Evolutionary conservation across 352 stramenopile genomes (phyloP).

Genomic region (Phytophthora hibernalis): DNA sequence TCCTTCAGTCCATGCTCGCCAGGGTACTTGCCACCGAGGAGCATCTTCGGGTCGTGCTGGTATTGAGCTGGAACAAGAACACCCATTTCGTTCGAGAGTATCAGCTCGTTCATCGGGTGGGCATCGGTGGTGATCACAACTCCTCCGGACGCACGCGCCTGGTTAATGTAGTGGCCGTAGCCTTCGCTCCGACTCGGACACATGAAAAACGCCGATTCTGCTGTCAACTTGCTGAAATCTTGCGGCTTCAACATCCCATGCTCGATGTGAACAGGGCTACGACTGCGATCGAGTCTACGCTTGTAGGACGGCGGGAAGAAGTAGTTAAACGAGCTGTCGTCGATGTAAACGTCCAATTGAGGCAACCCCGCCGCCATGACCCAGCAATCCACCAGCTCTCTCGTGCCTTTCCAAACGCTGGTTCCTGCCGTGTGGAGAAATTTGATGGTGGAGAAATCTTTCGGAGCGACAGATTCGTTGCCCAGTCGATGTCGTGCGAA

Average conservation of each 20-base stretch:
- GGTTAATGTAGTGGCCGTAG: conserved; percentile 68
- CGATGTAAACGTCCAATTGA: conserved; percentile 51
- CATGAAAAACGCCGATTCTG: conserved; percentile 47
- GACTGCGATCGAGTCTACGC: conserved; percentile 19
- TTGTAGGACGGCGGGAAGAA: conserved; percentile 26
- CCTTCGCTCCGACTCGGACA: conserved; percentile 55
- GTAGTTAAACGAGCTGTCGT: conserved; percentile 39
- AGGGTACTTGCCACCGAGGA: conserved; percentile 48
- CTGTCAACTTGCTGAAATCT: conserved; percentile 51
- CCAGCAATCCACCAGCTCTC: conserved; percentile 55
- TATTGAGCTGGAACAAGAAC: conserved; percentile 28
- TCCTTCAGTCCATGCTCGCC: conserved; percentile 29
- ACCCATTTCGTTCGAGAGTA: conserved; percentile 43
- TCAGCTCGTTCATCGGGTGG: conserved; percentile 56
- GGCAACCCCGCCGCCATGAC: conserved; percentile 43
- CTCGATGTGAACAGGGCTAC: conserved; percentile 30
- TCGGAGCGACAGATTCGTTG: conserved; percentile 23
- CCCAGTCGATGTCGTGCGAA: conserved; percentile 35
- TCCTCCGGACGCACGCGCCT: conserved; percentile 44
- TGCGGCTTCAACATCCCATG: conserved; percentile 28
- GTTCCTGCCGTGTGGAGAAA: conserved; percentile 42
- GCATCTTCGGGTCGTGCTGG: conserved; percentile 25
- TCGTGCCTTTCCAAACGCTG: conserved; percentile 43
- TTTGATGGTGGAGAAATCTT: conserved; percentile 41
- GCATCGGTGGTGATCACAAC: conserved; percentile 54